Conservation (phyloP, 1,139 yeast species). For the Pichia sp. region DNA sequence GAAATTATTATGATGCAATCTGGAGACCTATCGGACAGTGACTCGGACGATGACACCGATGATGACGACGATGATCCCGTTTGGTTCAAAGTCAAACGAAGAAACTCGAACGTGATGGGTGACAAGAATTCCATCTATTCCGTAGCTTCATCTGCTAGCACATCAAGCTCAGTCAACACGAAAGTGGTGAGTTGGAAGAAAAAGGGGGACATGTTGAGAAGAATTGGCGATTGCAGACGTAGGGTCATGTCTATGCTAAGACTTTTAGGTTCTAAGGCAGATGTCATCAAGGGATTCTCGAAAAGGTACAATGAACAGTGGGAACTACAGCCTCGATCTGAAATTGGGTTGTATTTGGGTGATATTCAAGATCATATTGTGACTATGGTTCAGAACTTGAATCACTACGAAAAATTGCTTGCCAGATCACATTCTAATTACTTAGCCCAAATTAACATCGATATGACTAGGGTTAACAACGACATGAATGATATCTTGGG, state of each 20-base stretch:
- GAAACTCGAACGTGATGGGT: conserved; percentile 24
- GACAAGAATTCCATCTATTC: conserved; percentile 17
- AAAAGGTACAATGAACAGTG: conserved; percentile 83
- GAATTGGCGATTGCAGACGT: conserved; percentile 93
- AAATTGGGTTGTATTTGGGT: conserved; percentile 83
- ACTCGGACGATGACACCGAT: background rate
- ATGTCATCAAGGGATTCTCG: conserved; percentile 90
- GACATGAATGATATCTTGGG: conserved; percentile 96
- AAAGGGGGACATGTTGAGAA: conserved; percentile 88
- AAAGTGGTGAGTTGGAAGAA: conserved; percentile 76
- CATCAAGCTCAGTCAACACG: conserved; percentile 36
- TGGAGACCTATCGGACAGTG: conserved; percentile 43
- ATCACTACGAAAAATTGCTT: conserved; percentile 87
- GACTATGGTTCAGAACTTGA: conserved; percentile 91
- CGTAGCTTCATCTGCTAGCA: conserved; percentile 17
- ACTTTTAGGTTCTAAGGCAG: conserved; percentile 86
- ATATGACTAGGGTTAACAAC: conserved; percentile 95
- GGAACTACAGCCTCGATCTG: conserved; percentile 67
- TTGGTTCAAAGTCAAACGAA: conserved; percentile 24
- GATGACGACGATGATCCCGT: conserved; percentile 28
- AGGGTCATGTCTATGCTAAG: conserved; percentile 87
- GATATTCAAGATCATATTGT: conserved; percentile 94
- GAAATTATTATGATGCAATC: conserved; percentile 83
- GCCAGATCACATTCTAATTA: conserved; percentile 94
- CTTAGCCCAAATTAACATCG: conserved; percentile 92